Percentiles rank a stretch among this genome's conserved stretches.
These are phyloP conservation scores for Fusarium devonianum DNA, from an alignment of 2,329 filamentous ascomycete genomes.

Conservation along the genomic window DNA sequence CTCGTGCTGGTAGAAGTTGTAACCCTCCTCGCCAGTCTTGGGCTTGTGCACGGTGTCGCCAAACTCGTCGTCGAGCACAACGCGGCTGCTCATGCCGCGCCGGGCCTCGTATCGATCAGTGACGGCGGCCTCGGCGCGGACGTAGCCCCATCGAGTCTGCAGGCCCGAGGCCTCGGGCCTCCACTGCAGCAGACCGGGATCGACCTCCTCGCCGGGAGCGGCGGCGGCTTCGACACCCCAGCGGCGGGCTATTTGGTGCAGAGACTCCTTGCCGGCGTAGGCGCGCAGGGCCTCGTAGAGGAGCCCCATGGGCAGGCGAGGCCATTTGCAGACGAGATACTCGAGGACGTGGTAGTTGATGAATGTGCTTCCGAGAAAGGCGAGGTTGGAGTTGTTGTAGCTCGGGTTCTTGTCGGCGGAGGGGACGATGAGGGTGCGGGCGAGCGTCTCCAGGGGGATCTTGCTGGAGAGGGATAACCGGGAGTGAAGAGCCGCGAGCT, in stretches of 20 bases:
- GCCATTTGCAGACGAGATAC: conserved; percentile 86
- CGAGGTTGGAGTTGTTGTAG: conserved; percentile 90
- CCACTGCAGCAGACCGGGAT: conserved; percentile 90
- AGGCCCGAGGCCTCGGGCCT: conserved; percentile 55
- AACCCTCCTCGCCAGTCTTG: conserved; percentile 40
- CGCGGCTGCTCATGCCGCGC: conserved; percentile 75
- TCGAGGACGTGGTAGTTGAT: conserved; percentile 90
- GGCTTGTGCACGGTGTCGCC: conserved; percentile 63
- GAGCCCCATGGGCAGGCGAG: conserved; percentile 87
- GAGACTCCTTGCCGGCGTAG: conserved; percentile 78
- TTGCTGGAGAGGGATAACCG: conserved; percentile 82
- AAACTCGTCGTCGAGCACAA: conserved; percentile 85
- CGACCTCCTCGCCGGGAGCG: conserved; percentile 87
- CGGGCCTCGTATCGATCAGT: conserved; percentile 57
- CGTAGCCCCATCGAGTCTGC: conserved; percentile 59
- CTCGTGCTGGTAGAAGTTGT: conserved; percentile 75
- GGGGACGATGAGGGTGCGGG: conserved; percentile 82
- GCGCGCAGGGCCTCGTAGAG: conserved; percentile 86
- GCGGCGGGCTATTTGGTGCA: conserved; percentile 76
- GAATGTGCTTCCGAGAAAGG: conserved; percentile 81
- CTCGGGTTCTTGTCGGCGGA: conserved; percentile 80
- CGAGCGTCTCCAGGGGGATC: conserved; percentile 85
- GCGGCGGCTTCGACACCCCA: conserved; percentile 95
- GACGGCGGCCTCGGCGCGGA: conserved; percentile 57
- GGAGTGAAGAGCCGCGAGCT: conserved; percentile 91